Evolutionary conservation across 148 eudicot species (phyloP), one percentile per base, ranked within the genome.

Genomic region (Rhododendron ovatum): DNA sequence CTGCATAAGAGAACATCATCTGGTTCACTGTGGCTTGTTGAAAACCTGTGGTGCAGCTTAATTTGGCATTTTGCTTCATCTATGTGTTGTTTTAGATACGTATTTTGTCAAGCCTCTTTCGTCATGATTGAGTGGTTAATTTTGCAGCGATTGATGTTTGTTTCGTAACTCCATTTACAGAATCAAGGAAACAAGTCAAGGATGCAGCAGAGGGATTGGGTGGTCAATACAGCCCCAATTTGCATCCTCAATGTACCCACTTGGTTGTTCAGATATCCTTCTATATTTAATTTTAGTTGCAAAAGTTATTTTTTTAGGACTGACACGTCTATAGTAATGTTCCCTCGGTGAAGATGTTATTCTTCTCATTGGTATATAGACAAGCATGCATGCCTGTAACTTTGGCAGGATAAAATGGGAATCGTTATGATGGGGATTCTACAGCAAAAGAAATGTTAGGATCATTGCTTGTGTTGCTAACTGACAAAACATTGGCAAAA

Each of bases 241-340:
- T 96, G 85, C 94, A 95, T 86, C 93, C 95, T 61, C 88, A 90
- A 14, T 96, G 98, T 89, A 96, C 98, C 75, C 99, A 96, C 90
- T 94, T 96, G 92, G 92, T 95, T 53, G 98, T 93, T 85, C 95
- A 96, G 89, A 94, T 94, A 94, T 94, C 98, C 98, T 94, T 89
- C 55, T 75, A 5, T 5, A 33, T 43, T 67, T 39, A 11, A 39
- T 24, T 67, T 26, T 20, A 51, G n/a, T 59, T 47, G 50, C 35
- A 61, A 8, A 22, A 35, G 41, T 82, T 17, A 41, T 87, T 28
- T 67, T 39, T 30, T 11, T 86, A n/a, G 75, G 22, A 33, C 45
- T 73, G 28, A 80, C 43, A 89, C 20, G 50, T n/a, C 39, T 61
- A 39, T 30, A 11, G 17, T 20, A 67, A 69, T 67, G 20, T 33